These are phyloP conservation scores for Cytospora mali DNA, from an alignment of 2,329 filamentous ascomycete genomes.

Conservation along the genomic window DNA sequence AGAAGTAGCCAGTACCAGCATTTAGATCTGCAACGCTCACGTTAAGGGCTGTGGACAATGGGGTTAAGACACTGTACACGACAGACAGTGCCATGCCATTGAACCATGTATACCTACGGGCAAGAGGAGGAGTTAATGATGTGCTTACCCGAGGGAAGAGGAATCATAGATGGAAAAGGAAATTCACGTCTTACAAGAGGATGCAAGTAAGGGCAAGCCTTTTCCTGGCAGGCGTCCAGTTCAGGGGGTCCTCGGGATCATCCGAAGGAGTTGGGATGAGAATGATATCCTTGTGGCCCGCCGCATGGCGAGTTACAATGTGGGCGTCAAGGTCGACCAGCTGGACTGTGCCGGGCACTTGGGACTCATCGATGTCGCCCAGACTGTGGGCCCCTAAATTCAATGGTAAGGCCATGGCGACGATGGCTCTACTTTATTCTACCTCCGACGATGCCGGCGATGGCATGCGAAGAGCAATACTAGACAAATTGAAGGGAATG, in stretches of 20 bases:
- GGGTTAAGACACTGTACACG: conserved; percentile 25
- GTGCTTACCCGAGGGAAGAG: too few species aligned
- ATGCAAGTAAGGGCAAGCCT: conserved; percentile 32
- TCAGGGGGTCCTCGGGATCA: conserved; percentile 47
- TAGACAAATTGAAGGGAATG: background rate
- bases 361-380: conserved; percentile 31
- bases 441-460: background rate
- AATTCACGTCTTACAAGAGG: conserved; percentile 29
- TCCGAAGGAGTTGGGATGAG: conserved; percentile 44
- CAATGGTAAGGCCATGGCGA: conserved; percentile 12
- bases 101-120: conserved; percentile 29
- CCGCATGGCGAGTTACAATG: conserved; percentile 35
- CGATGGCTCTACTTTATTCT: too few species aligned
- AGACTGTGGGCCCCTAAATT: conserved; percentile 6
- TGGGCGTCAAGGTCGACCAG: conserved; percentile 37
- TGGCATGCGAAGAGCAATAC: background rate
- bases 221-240: conserved; percentile 35
- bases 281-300: conserved; percentile 39
- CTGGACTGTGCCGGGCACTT: conserved; percentile 38
- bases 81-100: conserved; percentile 28
- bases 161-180: background rate
- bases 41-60: conserved; percentile 25
- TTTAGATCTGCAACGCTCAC: conserved; percentile 30
- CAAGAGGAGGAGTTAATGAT: background rate
- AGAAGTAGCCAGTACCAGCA: conserved; percentile 38